A percentile compares a stretch with the other conserved stretches of the same genome.
Evolutionary conservation across 2,329 filamentous ascomycete genomes (phyloP).

Genomic region (Xylariaceae sp.): DNA sequence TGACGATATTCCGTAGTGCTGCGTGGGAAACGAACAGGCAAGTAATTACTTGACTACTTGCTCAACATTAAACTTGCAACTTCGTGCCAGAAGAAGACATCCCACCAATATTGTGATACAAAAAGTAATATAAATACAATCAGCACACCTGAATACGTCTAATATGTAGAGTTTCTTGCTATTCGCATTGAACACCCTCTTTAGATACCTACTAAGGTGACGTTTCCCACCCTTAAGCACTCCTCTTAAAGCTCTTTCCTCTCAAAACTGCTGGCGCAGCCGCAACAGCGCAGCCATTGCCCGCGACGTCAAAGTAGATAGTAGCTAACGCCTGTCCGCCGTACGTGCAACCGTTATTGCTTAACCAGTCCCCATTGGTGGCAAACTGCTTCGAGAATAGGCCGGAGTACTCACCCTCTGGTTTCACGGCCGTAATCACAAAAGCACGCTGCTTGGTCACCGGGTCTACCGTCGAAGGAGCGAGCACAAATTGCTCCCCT

Average conservation of each 20-base stretch:
- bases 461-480: constrained; percentile 18
- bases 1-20: too few species aligned
- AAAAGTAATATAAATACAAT: too few species aligned
- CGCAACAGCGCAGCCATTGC: constrained; percentile 29
- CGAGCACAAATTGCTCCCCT: constrained; percentile 21
- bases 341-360: constrained; percentile 27
- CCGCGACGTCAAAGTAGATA: constrained; percentile 33
- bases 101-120: too few species aligned
- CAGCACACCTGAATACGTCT: too few species aligned
- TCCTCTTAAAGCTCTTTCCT: constrained; percentile 17
- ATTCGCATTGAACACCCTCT: too few species aligned
- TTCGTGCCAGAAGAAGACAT: too few species aligned
- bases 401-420: constrained; percentile 12
- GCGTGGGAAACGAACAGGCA: too few species aligned
- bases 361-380: constrained; percentile 29
- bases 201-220: not conserved
- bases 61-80: too few species aligned
- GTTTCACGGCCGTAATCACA: constrained; percentile 21
- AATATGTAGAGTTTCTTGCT: too few species aligned
- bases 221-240: not conserved
- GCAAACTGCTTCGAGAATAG: constrained; percentile 32
- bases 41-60: too few species aligned
- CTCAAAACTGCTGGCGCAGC: constrained; percentile 21
- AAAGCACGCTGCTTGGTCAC: constrained; percentile 24
- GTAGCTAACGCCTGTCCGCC: constrained; percentile 30